phyloP scores from a whole-genome alignment of 108 stramenopile genomes.

The Nannochloropsis oceanica region DNA sequence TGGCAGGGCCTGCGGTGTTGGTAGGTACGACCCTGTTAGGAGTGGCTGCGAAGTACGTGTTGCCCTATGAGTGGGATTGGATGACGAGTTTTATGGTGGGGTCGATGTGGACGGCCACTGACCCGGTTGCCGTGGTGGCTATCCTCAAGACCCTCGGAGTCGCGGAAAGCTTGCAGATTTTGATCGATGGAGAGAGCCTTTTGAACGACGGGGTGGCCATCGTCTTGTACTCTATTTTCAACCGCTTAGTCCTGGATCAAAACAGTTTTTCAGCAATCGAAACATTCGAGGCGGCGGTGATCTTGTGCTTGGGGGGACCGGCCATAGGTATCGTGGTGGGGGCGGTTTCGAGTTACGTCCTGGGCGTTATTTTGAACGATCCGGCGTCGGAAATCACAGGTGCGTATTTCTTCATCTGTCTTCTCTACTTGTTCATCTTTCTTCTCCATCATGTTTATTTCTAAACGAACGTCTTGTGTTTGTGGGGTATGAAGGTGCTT shows the following conservation, averaged over 20 bases:
- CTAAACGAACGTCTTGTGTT: no score
- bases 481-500: no score
- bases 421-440: no score
- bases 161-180: conserved; percentile 28
- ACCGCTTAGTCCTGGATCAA: conserved; percentile 32
- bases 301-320: conserved; percentile 55
- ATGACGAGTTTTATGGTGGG: conserved; percentile 57
- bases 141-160: conserved; percentile 30
- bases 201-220: conserved; percentile 77
- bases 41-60: background rate
- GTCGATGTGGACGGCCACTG: conserved; percentile 70
- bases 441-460: no score
- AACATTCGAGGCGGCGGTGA: conserved; percentile 46
- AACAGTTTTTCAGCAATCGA: conserved; percentile 11
- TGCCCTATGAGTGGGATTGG: conserved; percentile 37
- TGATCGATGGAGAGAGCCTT: conserved; percentile 46
- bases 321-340: conserved; percentile 48
- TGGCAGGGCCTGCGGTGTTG: conserved; percentile 67
- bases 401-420: conserved; percentile 29
- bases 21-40: conserved; percentile 29
- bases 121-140: conserved; percentile 74
- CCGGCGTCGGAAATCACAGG: conserved; percentile 48
- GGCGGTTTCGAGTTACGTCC: background rate
- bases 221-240: conserved; percentile 71
- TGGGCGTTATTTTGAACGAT: conserved; percentile 30